Evolutionary conservation across 768 basidiomycete genomes (phyloP).

Genomic region (Clavaria fumosa): DNA sequence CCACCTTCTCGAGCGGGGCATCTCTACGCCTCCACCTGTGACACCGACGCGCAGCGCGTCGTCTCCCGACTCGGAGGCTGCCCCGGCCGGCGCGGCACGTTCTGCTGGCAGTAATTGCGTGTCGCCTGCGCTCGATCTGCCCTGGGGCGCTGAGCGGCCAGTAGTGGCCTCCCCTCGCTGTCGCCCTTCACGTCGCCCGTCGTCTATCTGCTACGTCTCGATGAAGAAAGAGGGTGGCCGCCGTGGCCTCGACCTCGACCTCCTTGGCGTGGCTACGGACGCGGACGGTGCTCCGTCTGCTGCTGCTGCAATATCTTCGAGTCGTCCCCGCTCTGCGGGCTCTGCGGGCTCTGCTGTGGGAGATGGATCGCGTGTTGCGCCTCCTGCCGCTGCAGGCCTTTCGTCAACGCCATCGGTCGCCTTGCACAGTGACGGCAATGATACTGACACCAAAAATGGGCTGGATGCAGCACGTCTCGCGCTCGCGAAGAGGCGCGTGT

Average conservation of each 20-base stretch:
- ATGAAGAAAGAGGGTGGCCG: constrained; percentile 16
- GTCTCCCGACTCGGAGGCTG: constrained; percentile 6
- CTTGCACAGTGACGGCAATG: no score
- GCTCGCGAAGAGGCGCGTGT: constrained; percentile 1
- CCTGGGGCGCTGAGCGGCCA: constrained; percentile 7
- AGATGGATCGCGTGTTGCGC: no score
- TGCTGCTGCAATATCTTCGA: no score
- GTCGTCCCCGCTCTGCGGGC: no score
- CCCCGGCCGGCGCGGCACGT: constrained; percentile 10
- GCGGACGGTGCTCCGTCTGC: constrained; percentile 14
- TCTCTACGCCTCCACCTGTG: constrained; percentile 7
- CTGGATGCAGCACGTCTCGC: not conserved
- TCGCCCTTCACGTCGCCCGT: constrained; percentile 37
- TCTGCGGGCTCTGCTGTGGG: no score
- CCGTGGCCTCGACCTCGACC: constrained; percentile 8
- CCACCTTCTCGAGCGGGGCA: constrained; percentile 28
- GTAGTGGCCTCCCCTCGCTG: constrained; percentile 4
- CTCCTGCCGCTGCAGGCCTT: no score
- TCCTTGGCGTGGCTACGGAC: constrained; percentile 6
- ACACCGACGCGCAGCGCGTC: constrained; percentile 11
- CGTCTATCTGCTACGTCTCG: constrained; percentile 38
- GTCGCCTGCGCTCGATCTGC: no score
- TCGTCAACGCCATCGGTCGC: no score
- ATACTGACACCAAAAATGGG: not conserved
- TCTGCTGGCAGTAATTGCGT: constrained; percentile 9